Base-by-base conservation (phyloP, 176 grass and related monocot genomes). In the Carex myosuroides region DNA sequence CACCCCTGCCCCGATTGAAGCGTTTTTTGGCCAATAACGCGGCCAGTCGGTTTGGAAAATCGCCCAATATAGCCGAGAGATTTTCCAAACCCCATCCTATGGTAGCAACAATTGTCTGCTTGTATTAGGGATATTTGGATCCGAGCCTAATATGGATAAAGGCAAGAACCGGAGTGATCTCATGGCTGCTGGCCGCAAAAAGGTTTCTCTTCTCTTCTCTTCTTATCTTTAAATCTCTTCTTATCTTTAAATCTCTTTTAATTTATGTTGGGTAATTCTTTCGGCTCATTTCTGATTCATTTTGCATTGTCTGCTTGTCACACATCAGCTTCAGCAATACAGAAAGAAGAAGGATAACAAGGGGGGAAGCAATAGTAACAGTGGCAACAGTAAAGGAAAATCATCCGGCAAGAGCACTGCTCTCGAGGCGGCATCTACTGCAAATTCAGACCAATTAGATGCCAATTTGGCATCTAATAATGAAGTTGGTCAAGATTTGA, bases 341-440 rank as follows among this genome's bases (percentile, higher is more conserved):
- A 93, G 91, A 85, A 94, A 98, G 92, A 98, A 98, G 91, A 98
- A 98, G 87, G 91, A 90, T 57, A 88, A 87, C 62, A 90, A 90
- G 32, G 88, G 88, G 32, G 88, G 88, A 13, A 54, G 80, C 12
- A 84, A 18, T 50, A 84, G 60, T 35, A 79, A 24, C 52, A 80
- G 85, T 60, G 79, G 79, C 9, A 83, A 83, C 62, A 67, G 13
- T 53, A 68, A 67, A 81, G 70, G 22, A 2, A 88, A 88, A 85
- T 69, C 86, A 16, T 90, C 92, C 10, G 87, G 44, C 20, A 93
- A 88, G 80, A 88, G 79, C 84, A 83, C 69, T 1, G 86, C 87
- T 53, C 74, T 26, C 0, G 82, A 90, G 2, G 82, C 75, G 22
- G 83, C 75, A 20, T 85, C 86, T 60, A 24, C 79, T 0, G 88